Evolutionary conservation across 495 filamentous ascomycete species (phyloP).

Genomic region (Daldinia decipiens): DNA sequence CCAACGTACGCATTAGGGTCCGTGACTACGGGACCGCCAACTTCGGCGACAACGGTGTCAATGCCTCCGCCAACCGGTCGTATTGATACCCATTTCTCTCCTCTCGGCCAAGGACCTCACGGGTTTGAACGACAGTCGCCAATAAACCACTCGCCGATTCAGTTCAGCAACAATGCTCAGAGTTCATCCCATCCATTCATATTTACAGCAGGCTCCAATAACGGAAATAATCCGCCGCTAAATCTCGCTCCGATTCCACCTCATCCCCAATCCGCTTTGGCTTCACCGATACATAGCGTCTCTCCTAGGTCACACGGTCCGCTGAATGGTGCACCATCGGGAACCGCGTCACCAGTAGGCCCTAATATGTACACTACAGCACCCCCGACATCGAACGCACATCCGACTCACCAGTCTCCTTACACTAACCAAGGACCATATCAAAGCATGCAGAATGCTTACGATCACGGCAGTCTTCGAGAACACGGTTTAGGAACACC

Average conservation of each 20-base stretch:
- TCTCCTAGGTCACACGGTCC: constrained; percentile 45
- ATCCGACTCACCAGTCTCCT: constrained; percentile 45
- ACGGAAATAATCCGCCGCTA: constrained; percentile 40
- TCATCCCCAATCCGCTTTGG: constrained; percentile 44
- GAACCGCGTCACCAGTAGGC: constrained; percentile 46
- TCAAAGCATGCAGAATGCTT: constrained; percentile 45
- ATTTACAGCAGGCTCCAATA: constrained; percentile 41
- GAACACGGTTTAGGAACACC: constrained; percentile 47
- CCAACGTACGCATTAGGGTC: constrained; percentile 43
- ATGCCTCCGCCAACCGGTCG: constrained; percentile 48
- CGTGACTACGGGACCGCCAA: constrained; percentile 45
- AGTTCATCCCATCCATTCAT: constrained; percentile 45
- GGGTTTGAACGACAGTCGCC: constrained; percentile 46
- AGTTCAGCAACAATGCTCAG: constrained; percentile 41
- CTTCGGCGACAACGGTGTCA: constrained; percentile 42
- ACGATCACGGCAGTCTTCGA: constrained; percentile 46
- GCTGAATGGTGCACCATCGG: constrained; percentile 40
- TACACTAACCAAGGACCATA: constrained; percentile 46
- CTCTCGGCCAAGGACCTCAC: constrained; percentile 41
- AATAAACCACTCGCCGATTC: constrained; percentile 47
- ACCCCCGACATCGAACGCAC: constrained; percentile 45
- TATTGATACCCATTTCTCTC: constrained; percentile 47
- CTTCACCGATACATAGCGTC: constrained; percentile 46
- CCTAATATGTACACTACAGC: constrained; percentile 49
- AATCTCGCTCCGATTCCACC: constrained; percentile 48